phyloP scores from a whole-genome alignment of 371 early-diverging fungal species.

The Mucor indicus region DNA sequence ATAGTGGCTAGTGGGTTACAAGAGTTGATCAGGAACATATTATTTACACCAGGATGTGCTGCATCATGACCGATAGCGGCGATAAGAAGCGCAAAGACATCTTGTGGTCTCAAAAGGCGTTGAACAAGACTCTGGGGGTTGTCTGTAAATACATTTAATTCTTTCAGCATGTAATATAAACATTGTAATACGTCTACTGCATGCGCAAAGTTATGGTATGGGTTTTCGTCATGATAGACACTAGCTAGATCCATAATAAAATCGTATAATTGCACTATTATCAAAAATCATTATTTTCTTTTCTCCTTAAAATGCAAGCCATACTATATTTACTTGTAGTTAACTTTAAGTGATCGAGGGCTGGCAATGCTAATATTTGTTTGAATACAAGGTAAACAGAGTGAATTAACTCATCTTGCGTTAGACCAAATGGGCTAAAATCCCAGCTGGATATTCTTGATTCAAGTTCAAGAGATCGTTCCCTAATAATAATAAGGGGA shows the following conservation, averaged over 20 bases:
- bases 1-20: conserved; percentile 78
- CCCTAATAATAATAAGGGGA: too few relatives aligned
- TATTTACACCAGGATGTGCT: conserved; percentile 85
- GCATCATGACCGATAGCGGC: conserved; percentile 83
- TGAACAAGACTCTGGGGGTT: too few relatives aligned
- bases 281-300: background rate
- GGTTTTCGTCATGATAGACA: conserved; percentile 71
- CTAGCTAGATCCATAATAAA: conserved; percentile 60
- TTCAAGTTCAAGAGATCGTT: conserved; percentile 41
- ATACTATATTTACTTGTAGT: conserved; percentile 52
- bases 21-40: conserved; percentile 74
- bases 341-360: conserved; percentile 46
- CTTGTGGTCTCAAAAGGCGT: conserved; percentile 61
- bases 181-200: conserved; percentile 85
- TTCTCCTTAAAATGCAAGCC: background rate
- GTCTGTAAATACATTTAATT: conserved; percentile 38
- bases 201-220: conserved; percentile 85
- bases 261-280: conserved; percentile 53
- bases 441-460: conserved; percentile 60
- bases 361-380: conserved; percentile 56
- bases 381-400: conserved; percentile 65
- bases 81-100: conserved; percentile 71
- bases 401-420: conserved; percentile 62
- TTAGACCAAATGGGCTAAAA: conserved; percentile 64
- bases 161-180: conserved; percentile 66